A percentile compares a stretch with the other conserved stretches of the same genome.
Conservation (phyloP, 2,329 filamentous ascomycete species). For the Colletotrichum brevisporum region DNA sequence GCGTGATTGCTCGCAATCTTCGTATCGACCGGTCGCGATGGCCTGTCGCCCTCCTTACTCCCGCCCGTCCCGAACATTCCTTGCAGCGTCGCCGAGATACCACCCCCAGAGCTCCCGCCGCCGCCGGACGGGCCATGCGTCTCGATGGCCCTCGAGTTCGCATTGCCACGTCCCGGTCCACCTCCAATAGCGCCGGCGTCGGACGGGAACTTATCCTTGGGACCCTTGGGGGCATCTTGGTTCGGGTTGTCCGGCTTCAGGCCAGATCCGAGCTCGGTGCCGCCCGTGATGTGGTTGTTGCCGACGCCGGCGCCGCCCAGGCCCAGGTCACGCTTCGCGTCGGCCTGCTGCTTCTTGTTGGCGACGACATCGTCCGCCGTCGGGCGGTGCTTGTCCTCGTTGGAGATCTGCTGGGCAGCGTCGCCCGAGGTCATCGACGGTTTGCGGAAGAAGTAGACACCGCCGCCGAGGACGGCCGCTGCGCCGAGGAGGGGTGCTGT, state of each 20-base stretch:
- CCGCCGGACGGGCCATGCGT: conserved; percentile 22
- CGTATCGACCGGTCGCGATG: conserved; percentile 31
- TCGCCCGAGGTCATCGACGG: conserved; percentile 19
- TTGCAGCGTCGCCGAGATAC: conserved; percentile 38
- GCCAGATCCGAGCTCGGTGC: conserved; percentile 47
- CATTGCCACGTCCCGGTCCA: conserved; percentile 48
- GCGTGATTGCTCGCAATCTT: conserved; percentile 33
- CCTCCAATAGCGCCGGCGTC: conserved; percentile 53
- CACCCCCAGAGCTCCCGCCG: conserved; percentile 3
- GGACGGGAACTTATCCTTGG: conserved; percentile 50
- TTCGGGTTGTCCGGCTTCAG: conserved; percentile 41
- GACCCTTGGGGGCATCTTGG: conserved; percentile 42
- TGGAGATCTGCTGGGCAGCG: conserved; percentile 23
- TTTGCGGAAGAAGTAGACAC: conserved; percentile 35
- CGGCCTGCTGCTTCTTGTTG: conserved; percentile 38
- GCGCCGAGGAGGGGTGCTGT: conserved; percentile 30
- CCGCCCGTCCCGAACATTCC: conserved; percentile 46
- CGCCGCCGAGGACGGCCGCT: conserved; percentile 33
- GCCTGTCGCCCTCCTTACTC: conserved; percentile 32
- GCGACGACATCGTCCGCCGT: conserved; percentile 27
- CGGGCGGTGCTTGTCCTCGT: conserved; percentile 20
- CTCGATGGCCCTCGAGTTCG: conserved; percentile 48
- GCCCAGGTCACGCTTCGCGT: conserved; percentile 49
- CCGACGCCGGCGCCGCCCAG: conserved; percentile 51
- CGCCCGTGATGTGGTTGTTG: conserved; percentile 48